Evolutionary conservation across 495 filamentous ascomycete species (phyloP).

Genomic region (Staphylotrichum longicolle): DNA sequence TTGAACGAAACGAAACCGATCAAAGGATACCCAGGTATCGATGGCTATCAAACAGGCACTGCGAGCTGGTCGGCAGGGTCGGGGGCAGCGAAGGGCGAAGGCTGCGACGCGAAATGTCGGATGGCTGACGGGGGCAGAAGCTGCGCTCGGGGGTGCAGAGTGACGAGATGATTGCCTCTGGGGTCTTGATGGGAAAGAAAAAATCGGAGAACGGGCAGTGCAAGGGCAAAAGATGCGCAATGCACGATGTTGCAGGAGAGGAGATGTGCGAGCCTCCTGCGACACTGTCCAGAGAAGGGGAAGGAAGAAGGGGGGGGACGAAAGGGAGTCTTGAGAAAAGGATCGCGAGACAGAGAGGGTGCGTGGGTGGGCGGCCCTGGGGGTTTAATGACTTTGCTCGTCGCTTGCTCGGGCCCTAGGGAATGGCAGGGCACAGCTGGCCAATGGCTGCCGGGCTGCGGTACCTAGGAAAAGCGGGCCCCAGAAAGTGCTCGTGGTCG

Average conservation of each 20-base stretch:
- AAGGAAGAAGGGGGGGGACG: conserved; percentile 32
- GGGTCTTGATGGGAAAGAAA: conserved; percentile 23
- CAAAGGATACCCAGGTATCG: conserved; percentile 38
- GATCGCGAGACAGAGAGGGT: conserved; percentile 34
- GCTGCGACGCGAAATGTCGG: conserved; percentile 40
- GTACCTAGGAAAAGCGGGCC: conserved; percentile 1
- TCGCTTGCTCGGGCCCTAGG: conserved; percentile 14
- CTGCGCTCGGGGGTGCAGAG: conserved; percentile 8
- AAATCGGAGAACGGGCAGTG: conserved; percentile 3
- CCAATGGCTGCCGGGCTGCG: background rate
- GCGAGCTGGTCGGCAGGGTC: conserved; percentile 23
- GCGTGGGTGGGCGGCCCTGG: conserved; percentile 35
- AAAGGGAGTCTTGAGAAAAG: conserved; percentile 35
- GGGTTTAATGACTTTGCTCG: conserved; percentile 37
- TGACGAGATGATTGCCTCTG: conserved; percentile 30
- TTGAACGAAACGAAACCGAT: conserved; percentile 42
- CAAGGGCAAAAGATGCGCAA: conserved; percentile 6
- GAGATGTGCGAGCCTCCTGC: conserved; percentile 29
- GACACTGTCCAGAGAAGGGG: conserved; percentile 31
- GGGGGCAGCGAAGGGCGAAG: conserved; percentile 26
- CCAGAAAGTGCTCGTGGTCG: background rate
- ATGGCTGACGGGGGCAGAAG: conserved; percentile 18
- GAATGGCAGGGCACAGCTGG: background rate
- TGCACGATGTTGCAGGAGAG: conserved; percentile 26
- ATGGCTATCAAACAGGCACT: conserved; percentile 34